Base-by-base conservation (phyloP, 2,329 filamentous ascomycete species). In the Colletotrichum siamense region DNA sequence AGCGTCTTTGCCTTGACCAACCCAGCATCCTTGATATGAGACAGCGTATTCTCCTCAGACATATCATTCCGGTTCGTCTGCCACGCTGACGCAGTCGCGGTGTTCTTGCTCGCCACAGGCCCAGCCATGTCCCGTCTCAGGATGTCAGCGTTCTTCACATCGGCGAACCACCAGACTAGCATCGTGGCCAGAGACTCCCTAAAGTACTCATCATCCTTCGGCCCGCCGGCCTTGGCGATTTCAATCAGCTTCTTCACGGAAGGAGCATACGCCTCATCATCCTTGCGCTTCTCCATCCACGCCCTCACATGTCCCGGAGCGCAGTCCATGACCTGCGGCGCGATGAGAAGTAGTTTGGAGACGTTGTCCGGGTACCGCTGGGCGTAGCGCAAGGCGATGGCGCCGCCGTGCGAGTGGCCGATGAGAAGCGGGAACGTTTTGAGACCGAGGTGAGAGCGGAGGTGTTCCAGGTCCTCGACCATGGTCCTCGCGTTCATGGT, bases 301-400 rank as follows among this genome's bases (percentile, higher is more conserved):
- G 15, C 28, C 1, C 28, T 62, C 0, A 62, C 24, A 62, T 30
- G 57, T 4, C 28, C 57, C 2, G 26, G 57, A 12, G 9, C 15
- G 57, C 24, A 8, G 0, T 62, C 57, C 57, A 62, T 62, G 0
- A 62, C 57, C 57, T 62, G 57, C 28, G 57, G 57, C 28, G 57
- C 24, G 2, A 62, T 28, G 0, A 62, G 18, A 18, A 62, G 28
- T 0, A 62, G 10, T 0, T 30, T 18, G 0, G 15, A 9, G 3
- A 62, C 57, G 2, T 28, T 26, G 6, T 30, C 4, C 9, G 28
- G 57, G 9, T 62, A 30, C 3, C 9, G 28, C 28, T 62, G 57
- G 5, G 57, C 57, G 0, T 62, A 62, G 10, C 57, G 57, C 57
- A 62, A 1, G 0, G 57, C 57, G 18, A 62, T 30, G 18, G 57